Conservation (phyloP, 352 stramenopile species). For the Phytopythium sindhum region DNA sequence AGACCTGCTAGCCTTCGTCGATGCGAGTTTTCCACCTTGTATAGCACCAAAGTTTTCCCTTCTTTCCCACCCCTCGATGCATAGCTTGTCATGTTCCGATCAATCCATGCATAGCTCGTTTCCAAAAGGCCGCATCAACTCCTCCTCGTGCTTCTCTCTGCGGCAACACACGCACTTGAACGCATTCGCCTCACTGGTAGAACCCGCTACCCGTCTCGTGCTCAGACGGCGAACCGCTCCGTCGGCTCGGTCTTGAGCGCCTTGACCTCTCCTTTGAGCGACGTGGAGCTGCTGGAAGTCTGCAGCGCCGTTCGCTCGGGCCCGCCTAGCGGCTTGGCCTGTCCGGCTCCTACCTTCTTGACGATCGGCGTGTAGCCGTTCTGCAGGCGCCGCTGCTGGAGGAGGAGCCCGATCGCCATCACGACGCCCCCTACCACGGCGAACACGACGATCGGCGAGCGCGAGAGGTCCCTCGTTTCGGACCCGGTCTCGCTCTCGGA, state of each 20-base stretch:
- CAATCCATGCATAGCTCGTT: background rate
- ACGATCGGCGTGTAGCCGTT: conserved; percentile 62
- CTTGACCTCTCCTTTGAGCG: conserved; percentile 27
- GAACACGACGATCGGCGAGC: conserved; percentile 33
- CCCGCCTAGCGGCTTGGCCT: conserved; percentile 26
- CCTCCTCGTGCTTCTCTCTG: background rate
- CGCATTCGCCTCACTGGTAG: background rate
- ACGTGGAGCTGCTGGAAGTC: conserved; percentile 29
- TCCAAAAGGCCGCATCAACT: background rate
- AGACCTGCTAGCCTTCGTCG: background rate
- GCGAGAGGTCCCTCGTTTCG: conserved; percentile 19
- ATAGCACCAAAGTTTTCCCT: background rate
- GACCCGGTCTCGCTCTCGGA: conserved; percentile 27
- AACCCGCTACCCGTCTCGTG: background rate
- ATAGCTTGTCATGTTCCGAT: background rate
- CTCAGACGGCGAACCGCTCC: conserved; percentile 67
- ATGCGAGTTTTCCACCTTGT: background rate
- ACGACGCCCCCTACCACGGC: conserved; percentile 38
- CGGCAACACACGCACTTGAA: background rate
- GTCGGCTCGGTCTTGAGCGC: conserved; percentile 54
- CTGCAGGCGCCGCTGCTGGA: conserved; percentile 49
- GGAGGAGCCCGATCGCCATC: conserved; percentile 45
- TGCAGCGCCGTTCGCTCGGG: conserved; percentile 9
- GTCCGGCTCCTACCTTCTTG: conserved; percentile 22
- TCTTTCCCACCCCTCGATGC: background rate